Percentiles rank a stretch among this genome's conserved stretches.
These are phyloP conservation scores for Spinacia oleracea DNA, from an alignment of 179 eudicot genomes.

Conservation along the genomic window DNA sequence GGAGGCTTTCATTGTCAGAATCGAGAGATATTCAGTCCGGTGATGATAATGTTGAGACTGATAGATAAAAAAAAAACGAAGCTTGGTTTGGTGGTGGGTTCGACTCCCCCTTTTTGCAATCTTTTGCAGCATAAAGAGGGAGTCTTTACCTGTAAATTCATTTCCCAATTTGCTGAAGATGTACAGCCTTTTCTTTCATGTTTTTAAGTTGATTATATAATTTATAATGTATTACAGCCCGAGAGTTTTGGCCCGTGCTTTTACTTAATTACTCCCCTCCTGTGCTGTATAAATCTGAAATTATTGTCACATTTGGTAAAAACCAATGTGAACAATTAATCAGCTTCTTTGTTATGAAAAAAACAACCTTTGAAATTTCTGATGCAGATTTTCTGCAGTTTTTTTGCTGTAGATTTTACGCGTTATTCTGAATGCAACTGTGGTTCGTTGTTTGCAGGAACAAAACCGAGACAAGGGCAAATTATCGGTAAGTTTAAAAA, in stretches of 20 bases:
- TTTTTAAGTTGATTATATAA: conserved; percentile 28
- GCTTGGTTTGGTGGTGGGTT: conserved; percentile 18
- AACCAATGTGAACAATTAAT: conserved; percentile 44
- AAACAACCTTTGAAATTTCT: not conserved
- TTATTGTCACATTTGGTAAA: conserved; percentile 49
- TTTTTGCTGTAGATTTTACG: not conserved
- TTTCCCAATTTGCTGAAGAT: conserved; percentile 66
- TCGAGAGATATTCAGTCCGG: conserved; percentile 59
- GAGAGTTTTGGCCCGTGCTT: conserved; percentile 38
- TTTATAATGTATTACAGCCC: conserved; percentile 43
- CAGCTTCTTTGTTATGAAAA: conserved; percentile 16
- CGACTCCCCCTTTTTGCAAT: conserved; percentile 38
- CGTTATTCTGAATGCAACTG: not conserved
- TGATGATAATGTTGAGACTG: conserved; percentile 55
- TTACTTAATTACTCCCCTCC: conserved; percentile 34
- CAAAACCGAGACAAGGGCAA: not conserved
- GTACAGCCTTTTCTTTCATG: conserved; percentile 50
- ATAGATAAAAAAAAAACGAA: conserved; percentile 41
- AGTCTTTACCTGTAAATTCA: conserved; percentile 74
- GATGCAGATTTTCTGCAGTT: not conserved
- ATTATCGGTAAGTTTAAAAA: not conserved
- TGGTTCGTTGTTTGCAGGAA: not conserved
- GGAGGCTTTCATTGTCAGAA: conserved; percentile 69
- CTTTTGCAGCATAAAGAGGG: conserved; percentile 44
- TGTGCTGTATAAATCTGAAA: conserved; percentile 57